Base-by-base conservation (phyloP, 2,329 filamentous ascomycete species). In the Didymella exigua region DNA sequence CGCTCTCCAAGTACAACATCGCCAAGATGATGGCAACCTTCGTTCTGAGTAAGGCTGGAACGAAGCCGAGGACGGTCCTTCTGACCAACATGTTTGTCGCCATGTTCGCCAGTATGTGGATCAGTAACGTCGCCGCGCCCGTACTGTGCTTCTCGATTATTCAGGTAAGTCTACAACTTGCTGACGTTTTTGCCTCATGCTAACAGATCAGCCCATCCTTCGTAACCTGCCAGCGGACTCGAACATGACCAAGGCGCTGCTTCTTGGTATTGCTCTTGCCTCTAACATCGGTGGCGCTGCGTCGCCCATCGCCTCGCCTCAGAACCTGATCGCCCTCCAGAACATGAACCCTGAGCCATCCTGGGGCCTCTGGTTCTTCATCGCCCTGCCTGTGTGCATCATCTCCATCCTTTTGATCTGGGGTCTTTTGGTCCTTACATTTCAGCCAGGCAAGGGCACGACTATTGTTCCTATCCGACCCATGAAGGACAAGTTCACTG, bases 61-160 rank as follows among this genome's bases (percentile, higher is more conserved):
- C 95, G 3, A 89, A 88, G 67, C 95, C 95, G 9, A 84, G 88
- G 50, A 93, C 90, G 2, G 95, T 99, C 3, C 82, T 99, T 4
- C 77, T 99, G n/a, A 95, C 93, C 49, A 97, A 93, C 78, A 99
- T 99, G 95, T 93, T 97, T 67, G 95, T 99, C 36, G 93, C 93
- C 50, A 96, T 95, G 70, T 96, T 99, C 74, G 89, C 96, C 8
- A 97, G 92, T 67, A 99, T 99, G 95, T 91, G 96, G 82, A 98
- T 99, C 70, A 96, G 92, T 77, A 99, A 99, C 65, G 96, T 99
- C 24, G 95, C 95, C 1, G 93, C 96, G 1, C 95, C 95, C 0
- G 95, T 99, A 9, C 83, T 99, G 31, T 99, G 95, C 80, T 98
- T 96, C 76, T 96, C 92, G 18, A 97, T 99, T 68, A 96, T 99